Evolutionary conservation across 768 basidiomycete genomes (phyloP).

Genomic region (Tremella fuciformis): DNA sequence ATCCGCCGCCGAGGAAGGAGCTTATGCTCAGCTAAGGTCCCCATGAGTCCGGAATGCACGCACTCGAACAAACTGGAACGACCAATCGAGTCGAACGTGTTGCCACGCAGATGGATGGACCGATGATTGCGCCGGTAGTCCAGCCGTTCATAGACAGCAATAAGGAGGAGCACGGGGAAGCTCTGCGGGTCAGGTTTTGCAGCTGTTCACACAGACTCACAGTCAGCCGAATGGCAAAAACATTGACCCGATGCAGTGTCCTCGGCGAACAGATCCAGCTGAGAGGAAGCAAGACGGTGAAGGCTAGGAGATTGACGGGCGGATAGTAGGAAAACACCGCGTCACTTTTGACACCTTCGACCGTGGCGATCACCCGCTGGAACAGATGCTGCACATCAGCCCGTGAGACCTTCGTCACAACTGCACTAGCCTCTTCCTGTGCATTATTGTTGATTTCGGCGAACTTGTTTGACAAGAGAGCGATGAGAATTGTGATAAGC

Average conservation of each 20-base stretch:
- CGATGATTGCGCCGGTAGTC: slow-evolving; percentile 24
- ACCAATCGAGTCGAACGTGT: slow-evolving; percentile 23
- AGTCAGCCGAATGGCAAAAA: slow-evolving; percentile 78
- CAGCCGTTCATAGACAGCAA: slow-evolving; percentile 74
- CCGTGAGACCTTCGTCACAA: not conserved
- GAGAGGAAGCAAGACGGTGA: slow-evolving; percentile 73
- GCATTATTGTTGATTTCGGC: slow-evolving; percentile 71
- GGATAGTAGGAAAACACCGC: slow-evolving; percentile 88
- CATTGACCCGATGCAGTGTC: slow-evolving; percentile 75
- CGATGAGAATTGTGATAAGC: slow-evolving; percentile 65
- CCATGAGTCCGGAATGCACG: slow-evolving; percentile 10
- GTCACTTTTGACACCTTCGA: slow-evolving; percentile 87
- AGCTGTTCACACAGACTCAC: slow-evolving; percentile 52
- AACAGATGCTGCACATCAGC: slow-evolving; percentile 65
- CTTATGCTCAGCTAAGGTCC: slow-evolving; percentile 14
- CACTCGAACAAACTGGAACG: slow-evolving; percentile 39
- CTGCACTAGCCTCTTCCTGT: slow-evolving; percentile 58
- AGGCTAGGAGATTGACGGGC: slow-evolving; percentile 61
- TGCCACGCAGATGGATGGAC: slow-evolving; percentile 19
- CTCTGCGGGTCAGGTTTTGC: slow-evolving; percentile 55
- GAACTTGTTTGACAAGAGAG: slow-evolving; percentile 85
- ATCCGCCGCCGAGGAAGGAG: slow-evolving; percentile 43
- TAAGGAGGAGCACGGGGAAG: slow-evolving; percentile 72
- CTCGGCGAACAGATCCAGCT: slow-evolving; percentile 73
- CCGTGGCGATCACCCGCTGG: slow-evolving; percentile 78